phyloP scores from a whole-genome alignment of 179 eudicot genomes.

The Beta corolliflora region DNA sequence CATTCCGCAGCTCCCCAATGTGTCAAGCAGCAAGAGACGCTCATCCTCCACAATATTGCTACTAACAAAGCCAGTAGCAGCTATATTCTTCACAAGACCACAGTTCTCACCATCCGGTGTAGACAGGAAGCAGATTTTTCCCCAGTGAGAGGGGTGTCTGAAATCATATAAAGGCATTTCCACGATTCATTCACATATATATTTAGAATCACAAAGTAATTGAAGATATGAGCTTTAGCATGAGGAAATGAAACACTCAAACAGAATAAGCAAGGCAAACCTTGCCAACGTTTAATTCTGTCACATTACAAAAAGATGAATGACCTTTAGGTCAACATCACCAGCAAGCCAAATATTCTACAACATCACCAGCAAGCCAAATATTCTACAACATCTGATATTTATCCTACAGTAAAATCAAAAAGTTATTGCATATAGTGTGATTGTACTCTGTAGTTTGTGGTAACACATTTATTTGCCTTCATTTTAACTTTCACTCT shows the following conservation, averaged over 20 bases:
- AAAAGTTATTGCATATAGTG: background rate
- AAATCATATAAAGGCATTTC: slow-evolving; percentile 26
- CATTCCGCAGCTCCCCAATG: slow-evolving; percentile 62
- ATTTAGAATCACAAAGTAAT: background rate
- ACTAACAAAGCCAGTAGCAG: slow-evolving; percentile 80
- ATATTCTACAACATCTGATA: background rate
- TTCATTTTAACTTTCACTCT: background rate
- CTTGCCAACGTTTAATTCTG: no score
- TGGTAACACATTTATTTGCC: background rate
- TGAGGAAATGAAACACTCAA: background rate
- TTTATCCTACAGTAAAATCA: background rate
- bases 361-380: no score
- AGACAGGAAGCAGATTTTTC: slow-evolving; percentile 78
- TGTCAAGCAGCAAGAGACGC: slow-evolving; percentile 33
- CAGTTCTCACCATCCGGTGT: slow-evolving; percentile 97
- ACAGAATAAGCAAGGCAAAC: no score
- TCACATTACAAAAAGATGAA: background rate
- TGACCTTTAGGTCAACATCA: background rate
- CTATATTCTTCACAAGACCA: slow-evolving; percentile 90
- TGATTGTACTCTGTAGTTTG: background rate
- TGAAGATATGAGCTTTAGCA: background rate
- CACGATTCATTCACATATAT: background rate
- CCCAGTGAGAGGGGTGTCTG: slow-evolving; percentile 99
- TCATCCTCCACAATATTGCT: slow-evolving; percentile 38
- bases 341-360: no score